Evolutionary conservation across 2,329 filamentous ascomycete species (phyloP).

Genomic region (Mariannaea elegans): DNA sequence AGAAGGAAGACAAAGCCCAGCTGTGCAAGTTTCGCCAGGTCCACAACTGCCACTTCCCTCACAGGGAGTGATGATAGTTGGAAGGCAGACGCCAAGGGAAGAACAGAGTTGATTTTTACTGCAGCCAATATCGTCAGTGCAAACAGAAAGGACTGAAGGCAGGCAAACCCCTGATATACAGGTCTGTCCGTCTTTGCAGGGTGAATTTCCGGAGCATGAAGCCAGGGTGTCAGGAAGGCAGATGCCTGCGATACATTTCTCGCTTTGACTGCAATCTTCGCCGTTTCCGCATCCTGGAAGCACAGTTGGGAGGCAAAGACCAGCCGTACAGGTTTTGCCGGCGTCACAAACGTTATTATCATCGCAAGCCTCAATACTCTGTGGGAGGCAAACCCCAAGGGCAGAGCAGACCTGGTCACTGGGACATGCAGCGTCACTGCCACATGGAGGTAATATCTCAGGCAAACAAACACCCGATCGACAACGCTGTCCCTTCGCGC

Average conservation of each 20-base stretch:
- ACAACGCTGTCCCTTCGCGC: background rate
- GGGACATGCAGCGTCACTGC: background rate
- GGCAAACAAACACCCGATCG: constrained; percentile 1
- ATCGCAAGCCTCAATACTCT: background rate
- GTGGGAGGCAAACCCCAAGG: constrained; percentile 3
- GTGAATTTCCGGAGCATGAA: background rate
- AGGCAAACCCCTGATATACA: constrained; percentile 4
- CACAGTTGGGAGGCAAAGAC: background rate
- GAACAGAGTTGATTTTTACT: background rate
- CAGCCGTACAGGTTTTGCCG: background rate
- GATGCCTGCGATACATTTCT: background rate
- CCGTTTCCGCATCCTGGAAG: background rate
- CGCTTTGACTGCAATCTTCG: background rate
- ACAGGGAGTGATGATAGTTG: too few relatives aligned
- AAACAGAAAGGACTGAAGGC: background rate
- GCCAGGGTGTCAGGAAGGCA: constrained; percentile 1
- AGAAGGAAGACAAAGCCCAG: too few relatives aligned
- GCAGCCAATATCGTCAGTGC: background rate
- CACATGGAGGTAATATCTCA: background rate
- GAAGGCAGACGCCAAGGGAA: background rate
- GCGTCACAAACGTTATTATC: background rate
- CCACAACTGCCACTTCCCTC: too few relatives aligned
- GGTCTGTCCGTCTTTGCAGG: background rate
- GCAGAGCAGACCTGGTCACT: background rate
- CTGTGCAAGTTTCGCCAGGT: too few relatives aligned